Evolutionary conservation across 805 yeast genomes (phyloP).

Genomic region (Hermanozyma aechmeae): DNA sequence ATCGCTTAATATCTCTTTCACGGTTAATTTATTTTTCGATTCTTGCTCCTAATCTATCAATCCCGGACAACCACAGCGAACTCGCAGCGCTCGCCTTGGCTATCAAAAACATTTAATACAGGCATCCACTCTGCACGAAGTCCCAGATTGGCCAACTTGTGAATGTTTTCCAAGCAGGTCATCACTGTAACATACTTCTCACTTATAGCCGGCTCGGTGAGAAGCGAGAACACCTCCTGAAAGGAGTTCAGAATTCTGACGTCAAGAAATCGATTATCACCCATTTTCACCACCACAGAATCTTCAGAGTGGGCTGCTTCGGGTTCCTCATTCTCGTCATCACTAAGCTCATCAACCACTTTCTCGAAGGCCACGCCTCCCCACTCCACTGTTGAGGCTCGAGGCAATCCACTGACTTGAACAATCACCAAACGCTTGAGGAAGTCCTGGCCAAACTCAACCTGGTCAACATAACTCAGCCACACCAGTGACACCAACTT

Average conservation of each 20-base stretch:
- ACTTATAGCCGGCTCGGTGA: slow-evolving; percentile 3
- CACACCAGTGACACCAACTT: slow-evolving; percentile 31
- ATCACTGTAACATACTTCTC: slow-evolving; percentile 5
- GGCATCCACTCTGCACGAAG: slow-evolving; percentile 11
- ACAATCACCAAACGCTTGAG: slow-evolving; percentile 37
- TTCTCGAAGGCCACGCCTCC: slow-evolving; percentile 49
- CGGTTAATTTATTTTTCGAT: too few species aligned
- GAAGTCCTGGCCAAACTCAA: slow-evolving; percentile 10
- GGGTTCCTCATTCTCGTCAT: slow-evolving; percentile 19
- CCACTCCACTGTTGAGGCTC: slow-evolving; percentile 65
- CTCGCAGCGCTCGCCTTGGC: slow-evolving; percentile 3
- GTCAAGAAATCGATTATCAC: slow-evolving; percentile 1
- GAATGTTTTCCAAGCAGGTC: slow-evolving; percentile 4
- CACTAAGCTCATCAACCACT: slow-evolving; percentile 24
- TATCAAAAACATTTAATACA: slow-evolving; percentile 7
- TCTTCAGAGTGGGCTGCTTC: background rate
- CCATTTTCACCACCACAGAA: slow-evolving; percentile 1
- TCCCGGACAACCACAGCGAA: slow-evolving; percentile 6
- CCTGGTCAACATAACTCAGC: slow-evolving; percentile 26
- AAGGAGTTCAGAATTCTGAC: slow-evolving; percentile 3
- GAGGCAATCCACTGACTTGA: slow-evolving; percentile 51
- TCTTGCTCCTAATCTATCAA: too few species aligned
- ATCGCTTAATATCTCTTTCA: too few species aligned
- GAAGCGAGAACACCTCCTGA: slow-evolving; percentile 4
- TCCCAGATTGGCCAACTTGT: slow-evolving; percentile 4